Evolutionary conservation across 345 rosid species (phyloP).

Genomic region (Brassica nigra): DNA sequence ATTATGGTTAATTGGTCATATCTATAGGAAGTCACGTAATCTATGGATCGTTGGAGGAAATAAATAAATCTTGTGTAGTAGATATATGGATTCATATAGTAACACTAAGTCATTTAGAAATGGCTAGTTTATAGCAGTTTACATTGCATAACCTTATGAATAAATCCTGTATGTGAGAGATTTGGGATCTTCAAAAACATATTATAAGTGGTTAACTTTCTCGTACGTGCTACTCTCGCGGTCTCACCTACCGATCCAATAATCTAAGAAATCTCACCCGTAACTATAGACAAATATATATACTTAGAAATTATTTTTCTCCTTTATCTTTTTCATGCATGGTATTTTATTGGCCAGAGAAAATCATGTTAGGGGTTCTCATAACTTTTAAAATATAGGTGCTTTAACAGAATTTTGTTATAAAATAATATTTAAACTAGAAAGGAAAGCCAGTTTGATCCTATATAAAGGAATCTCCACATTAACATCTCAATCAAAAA

Average conservation of each 20-base stretch:
- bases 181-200: not conserved
- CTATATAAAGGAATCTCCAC: slow-evolving; percentile 29
- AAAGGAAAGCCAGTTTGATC: slow-evolving; percentile 9
- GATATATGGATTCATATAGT: no score
- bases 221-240: slow-evolving; percentile 22
- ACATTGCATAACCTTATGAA: not conserved
- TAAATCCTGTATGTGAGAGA: not conserved
- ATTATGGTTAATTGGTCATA: slow-evolving; percentile 3
- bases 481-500: slow-evolving; percentile 7
- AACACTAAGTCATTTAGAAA: not conserved
- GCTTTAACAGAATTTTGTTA: not conserved
- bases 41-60: not conserved
- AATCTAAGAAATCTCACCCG: not conserved
- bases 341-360: not conserved
- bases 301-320: not conserved
- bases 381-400: not conserved
- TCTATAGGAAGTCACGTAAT: not conserved
- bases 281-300: not conserved
- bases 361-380: not conserved
- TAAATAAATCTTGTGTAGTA: not conserved
- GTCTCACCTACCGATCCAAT: slow-evolving; percentile 24
- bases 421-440: slow-evolving; percentile 7
- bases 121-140: not conserved
- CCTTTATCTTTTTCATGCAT: slow-evolving; percentile 1
- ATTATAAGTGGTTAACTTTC: not conserved